Conservation (phyloP, 768 basidiomycete genomes). For the Nevesoporus exiguus region DNA sequence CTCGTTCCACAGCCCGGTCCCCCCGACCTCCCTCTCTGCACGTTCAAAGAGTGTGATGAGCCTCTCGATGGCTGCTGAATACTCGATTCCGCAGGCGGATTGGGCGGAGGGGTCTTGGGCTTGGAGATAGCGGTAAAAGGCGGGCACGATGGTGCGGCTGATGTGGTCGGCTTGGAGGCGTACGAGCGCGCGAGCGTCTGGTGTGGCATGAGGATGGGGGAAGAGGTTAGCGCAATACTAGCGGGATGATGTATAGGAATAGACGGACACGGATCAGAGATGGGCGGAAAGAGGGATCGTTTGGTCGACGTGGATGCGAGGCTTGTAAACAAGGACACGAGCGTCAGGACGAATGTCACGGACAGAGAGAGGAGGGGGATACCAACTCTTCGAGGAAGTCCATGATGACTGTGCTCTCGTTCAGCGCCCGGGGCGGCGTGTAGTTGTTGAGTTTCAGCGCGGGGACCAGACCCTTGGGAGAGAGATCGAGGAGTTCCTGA, state of each 20-base stretch:
- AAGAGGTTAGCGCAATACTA: background rate
- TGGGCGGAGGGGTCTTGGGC: constrained; percentile 58
- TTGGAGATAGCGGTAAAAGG: constrained; percentile 74
- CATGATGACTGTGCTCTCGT: constrained; percentile 78
- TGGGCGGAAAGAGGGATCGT: constrained; percentile 54
- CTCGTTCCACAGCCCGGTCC: constrained; percentile 57
- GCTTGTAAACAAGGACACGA: constrained; percentile 28
- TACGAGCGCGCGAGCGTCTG: constrained; percentile 65
- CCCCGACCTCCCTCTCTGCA: constrained; percentile 47
- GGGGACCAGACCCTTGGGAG: constrained; percentile 81
- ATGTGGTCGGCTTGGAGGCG: constrained; percentile 68
- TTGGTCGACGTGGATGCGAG: constrained; percentile 47
- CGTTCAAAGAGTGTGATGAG: constrained; percentile 53
- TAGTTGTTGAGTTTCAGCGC: constrained; percentile 55
- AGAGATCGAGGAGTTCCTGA: constrained; percentile 70
- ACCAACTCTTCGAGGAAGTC: constrained; percentile 76
- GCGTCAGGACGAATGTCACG: background rate
- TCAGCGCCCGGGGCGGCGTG: constrained; percentile 56
- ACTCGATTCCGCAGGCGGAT: constrained; percentile 50
- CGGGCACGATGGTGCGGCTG: constrained; percentile 60
- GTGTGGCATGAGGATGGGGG: background rate
- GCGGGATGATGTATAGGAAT: too few species aligned
- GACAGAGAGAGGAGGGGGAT: background rate
- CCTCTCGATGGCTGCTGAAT: constrained; percentile 45
- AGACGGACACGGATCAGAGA: constrained; percentile 54